Base-by-base conservation (phyloP, 139 green algal species). In the Volvox reticuliferus region DNA sequence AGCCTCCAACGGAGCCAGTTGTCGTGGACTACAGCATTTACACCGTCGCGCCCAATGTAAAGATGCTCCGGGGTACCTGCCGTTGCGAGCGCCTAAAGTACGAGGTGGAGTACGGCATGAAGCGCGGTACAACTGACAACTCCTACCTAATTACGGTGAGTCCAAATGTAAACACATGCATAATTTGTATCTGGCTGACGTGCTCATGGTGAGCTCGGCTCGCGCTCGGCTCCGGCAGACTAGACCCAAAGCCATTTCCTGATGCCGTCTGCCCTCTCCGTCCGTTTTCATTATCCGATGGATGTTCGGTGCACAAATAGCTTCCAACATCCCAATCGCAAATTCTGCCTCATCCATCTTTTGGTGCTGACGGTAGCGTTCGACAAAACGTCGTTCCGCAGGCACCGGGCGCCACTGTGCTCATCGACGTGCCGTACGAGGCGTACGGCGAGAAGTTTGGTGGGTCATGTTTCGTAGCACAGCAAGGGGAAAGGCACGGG, bases 51-150 rank as follows among this genome's bases (percentile, higher is more conserved):
- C 90, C 75, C 6, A 87, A 91, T 67, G 79, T 96, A 44, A 93
- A 83, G 19, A 85, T 88, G 37, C 50, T 97, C 32, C 79, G 89
- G 0, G 91, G 89, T 44, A 83, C 65, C 20, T 96, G 92, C 89
- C 87, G n/a, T 13, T 63, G 76, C 35, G 92, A 95, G 87, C 90
- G 93, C 75, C 89, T 95, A 32, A 95, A 95, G 92, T 95, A 94
- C 79, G 96, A 98, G 90, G 94, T 98, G 9, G 96, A 99, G 95
- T 99, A 99, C 93, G 93, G 93, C 30, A 93, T 96, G 44, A 96
- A 97, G 37, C 90, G 92, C 12, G 98, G 98, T 73, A 99, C 97
- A 33, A 98, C 96, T 1, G 98, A 98, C 71, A 99, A 99, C 92
- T 88, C 78, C n/a, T 99, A 99, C 93, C 78, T 99, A 3, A 89